Evolutionary conservation across 768 basidiomycete species (phyloP).

Genomic region (Flagelloscypha sp.): DNA sequence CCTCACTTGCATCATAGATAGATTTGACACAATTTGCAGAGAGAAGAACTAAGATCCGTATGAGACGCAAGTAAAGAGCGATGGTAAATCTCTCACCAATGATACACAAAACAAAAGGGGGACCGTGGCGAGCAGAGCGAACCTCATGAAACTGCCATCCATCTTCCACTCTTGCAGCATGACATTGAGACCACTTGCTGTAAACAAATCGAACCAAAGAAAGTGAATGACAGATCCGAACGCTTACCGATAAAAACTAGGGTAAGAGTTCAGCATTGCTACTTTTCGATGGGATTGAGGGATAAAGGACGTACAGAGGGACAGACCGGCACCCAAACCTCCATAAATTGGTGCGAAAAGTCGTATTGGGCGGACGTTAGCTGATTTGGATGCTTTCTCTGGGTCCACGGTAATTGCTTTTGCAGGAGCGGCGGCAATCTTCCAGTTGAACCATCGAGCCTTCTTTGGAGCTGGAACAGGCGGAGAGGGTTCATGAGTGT

Average conservation of each 20-base stretch:
- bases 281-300: neutral
- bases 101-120: slow-evolving; percentile 75
- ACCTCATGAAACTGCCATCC: slow-evolving; percentile 55
- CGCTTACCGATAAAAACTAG: slow-evolving; percentile 65
- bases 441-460: too few relatives aligned
- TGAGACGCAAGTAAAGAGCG: too few relatives aligned
- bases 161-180: slow-evolving; percentile 60
- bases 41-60: slow-evolving; percentile 60
- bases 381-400: neutral
- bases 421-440: too few relatives aligned
- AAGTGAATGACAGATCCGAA: too few relatives aligned
- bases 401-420: too few relatives aligned
- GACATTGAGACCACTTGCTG: slow-evolving; percentile 47
- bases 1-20: slow-evolving; percentile 52
- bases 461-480: too few relatives aligned
- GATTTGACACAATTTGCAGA: slow-evolving; percentile 55
- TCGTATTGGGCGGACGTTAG: slow-evolving; percentile 43
- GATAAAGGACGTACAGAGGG: slow-evolving; percentile 43
- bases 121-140: slow-evolving; percentile 53
- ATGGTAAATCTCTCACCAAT: slow-evolving; percentile 44
- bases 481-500: too few relatives aligned
- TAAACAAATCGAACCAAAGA: too few relatives aligned
- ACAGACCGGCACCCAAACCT: slow-evolving; percentile 59
- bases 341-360: slow-evolving; percentile 67
- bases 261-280: slow-evolving; percentile 1